These are phyloP conservation scores for Plasmodium coatneyi DNA, from an alignment of 169 alveolate species.

Conservation along the genomic window DNA sequence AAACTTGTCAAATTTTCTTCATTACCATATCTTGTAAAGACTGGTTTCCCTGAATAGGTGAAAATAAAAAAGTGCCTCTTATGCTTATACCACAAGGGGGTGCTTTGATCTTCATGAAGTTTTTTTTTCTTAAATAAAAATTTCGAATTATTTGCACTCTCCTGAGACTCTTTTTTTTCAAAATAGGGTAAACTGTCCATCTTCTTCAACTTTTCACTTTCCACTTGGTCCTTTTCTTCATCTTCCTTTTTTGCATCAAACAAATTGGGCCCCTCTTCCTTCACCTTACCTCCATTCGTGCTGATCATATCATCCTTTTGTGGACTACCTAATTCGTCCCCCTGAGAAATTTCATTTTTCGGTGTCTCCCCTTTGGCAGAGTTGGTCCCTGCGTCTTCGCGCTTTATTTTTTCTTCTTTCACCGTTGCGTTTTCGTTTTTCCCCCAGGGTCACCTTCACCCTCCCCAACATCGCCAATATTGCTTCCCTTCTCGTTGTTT, in stretches of 20 bases:
- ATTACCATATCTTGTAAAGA: conserved; percentile 87
- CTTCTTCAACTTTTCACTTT: conserved; percentile 32
- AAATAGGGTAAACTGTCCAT: conserved; percentile 12
- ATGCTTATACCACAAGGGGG: conserved; percentile 79
- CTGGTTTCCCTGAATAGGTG: conserved; percentile 89
- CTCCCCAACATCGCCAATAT: neutral
- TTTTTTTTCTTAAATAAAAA: conserved; percentile 51
- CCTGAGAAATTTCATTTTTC: neutral
- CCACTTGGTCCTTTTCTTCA: conserved; percentile 12
- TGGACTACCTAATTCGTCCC: neutral
- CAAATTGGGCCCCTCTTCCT: neutral
- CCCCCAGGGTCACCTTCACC: neutral
- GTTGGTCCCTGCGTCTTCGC: neutral
- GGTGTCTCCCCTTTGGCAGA: neutral
- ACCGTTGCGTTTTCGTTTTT: neutral
- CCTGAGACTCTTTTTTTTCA: conserved; percentile 33
- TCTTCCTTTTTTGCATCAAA: neutral
- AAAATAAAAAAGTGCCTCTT: conserved; percentile 87
- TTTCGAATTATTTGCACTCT: conserved; percentile 52
- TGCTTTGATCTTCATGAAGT: conserved; percentile 76
- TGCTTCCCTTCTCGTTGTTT: neutral
- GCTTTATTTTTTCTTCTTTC: neutral
- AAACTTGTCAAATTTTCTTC: conserved; percentile 79
- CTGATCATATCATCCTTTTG: neutral
- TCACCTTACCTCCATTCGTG: neutral